Conservation (phyloP, 2,329 filamentous ascomycete species). For the Penicillium sp. region DNA sequence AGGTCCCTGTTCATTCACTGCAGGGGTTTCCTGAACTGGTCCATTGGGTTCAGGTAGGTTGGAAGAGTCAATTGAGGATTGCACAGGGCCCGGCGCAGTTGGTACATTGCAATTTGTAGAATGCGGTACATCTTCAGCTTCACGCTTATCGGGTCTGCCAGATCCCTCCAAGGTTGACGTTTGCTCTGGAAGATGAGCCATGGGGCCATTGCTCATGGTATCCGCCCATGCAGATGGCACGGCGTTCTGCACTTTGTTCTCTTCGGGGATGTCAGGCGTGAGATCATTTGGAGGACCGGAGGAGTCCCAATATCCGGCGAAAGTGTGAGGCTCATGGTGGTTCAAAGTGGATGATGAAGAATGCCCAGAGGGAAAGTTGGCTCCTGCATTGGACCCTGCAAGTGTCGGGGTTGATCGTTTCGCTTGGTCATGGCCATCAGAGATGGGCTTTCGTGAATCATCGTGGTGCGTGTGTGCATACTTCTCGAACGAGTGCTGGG, state of each 20-base stretch:
- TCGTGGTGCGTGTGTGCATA: conserved; percentile 2
- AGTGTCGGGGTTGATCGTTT: conserved; percentile 22
- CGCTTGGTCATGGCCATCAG: conserved; percentile 11
- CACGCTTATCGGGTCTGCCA: conserved; percentile 6
- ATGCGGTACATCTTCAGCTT: neutral
- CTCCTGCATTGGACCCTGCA: conserved; percentile 16
- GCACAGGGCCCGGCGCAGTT: neutral
- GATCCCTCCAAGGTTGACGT: neutral
- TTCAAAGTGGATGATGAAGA: conserved; percentile 22
- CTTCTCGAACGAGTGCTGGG: conserved; percentile 4
- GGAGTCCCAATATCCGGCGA: conserved; percentile 8
- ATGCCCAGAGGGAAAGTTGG: conserved; percentile 15
- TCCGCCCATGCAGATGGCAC: conserved; percentile 4
- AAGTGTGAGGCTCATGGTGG: conserved; percentile 11
- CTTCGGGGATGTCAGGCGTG: neutral
- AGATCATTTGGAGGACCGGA: conserved; percentile 3
- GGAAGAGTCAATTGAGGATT: neutral
- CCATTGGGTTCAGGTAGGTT: neutral
- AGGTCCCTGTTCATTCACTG: neutral
- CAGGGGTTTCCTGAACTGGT: too few relatives aligned
- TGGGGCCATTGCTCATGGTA: conserved; percentile 1
- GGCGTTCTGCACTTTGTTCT: conserved; percentile 1
- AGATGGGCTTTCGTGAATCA: conserved; percentile 8
- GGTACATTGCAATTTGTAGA: neutral
- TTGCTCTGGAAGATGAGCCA: neutral